A percentile compares a stretch with the other conserved stretches of the same genome.
Evolutionary conservation across 2,329 filamentous ascomycete genomes (phyloP).

Genomic region (Aspergillus neoniger): DNA sequence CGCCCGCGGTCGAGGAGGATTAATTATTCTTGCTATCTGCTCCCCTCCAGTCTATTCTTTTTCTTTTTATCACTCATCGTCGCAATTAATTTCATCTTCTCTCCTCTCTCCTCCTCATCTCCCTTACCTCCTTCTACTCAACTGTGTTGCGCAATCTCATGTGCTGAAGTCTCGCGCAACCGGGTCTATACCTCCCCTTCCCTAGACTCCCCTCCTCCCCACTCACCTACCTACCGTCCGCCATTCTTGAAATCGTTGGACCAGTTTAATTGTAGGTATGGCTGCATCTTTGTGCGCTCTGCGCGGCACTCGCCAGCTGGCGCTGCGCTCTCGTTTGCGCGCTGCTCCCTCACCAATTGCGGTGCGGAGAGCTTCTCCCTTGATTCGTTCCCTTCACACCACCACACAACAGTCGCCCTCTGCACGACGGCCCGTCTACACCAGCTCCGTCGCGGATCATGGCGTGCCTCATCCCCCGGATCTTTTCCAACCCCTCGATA

Average conservation of each 20-base stretch:
- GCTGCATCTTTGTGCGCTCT: conserved; percentile 39
- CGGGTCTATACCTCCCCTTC: conserved; percentile 1
- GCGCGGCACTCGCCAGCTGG: conserved; percentile 39
- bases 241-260: not conserved
- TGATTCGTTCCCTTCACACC: conserved; percentile 34
- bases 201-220: not conserved
- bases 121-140: not conserved
- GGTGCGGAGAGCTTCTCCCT: conserved; percentile 28
- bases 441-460: conserved; percentile 88
- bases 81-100: not conserved
- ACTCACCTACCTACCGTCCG: not conserved
- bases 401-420: conserved; percentile 27
- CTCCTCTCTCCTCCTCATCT: conserved; percentile 5
- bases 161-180: conserved; percentile 2
- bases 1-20: conserved; percentile 21
- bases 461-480: conserved; percentile 49
- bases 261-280: conserved; percentile 24
- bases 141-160: not conserved
- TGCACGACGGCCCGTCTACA: conserved; percentile 64
- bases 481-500: conserved; percentile 52
- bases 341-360: conserved; percentile 24
- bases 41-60: conserved; percentile 4
- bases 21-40: conserved; percentile 8
- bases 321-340: conserved; percentile 33
- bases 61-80: conserved; percentile 2